phyloP scores from a whole-genome alignment of 768 basidiomycete genomes.

The Lactarius hengduanensis region DNA sequence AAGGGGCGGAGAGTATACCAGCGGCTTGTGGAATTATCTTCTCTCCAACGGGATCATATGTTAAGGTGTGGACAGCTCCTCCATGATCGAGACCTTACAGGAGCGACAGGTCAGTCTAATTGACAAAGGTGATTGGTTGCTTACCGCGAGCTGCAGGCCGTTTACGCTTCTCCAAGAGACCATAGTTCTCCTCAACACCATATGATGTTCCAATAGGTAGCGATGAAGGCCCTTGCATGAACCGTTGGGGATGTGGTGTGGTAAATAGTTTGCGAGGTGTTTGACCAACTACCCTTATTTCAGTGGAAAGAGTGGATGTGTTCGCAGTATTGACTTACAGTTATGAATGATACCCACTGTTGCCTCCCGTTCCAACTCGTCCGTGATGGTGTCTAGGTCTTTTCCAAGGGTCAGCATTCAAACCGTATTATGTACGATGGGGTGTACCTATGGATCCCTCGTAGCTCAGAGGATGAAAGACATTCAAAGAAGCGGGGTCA shows the following conservation, averaged over 20 bases:
- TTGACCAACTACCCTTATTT: constrained; percentile 66
- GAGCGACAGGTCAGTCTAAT: neutral
- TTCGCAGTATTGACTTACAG: constrained; percentile 49
- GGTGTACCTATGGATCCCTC: constrained; percentile 78
- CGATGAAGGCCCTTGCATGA: constrained; percentile 66
- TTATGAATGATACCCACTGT: constrained; percentile 96
- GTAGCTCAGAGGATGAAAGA: constrained; percentile 91
- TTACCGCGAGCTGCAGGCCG: constrained; percentile 55
- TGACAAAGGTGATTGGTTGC: neutral
- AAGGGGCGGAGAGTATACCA: constrained; percentile 56
- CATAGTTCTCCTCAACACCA: constrained; percentile 83
- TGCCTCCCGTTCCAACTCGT: constrained; percentile 86
- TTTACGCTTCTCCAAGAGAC: constrained; percentile 58
- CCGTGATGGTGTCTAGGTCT: constrained; percentile 85
- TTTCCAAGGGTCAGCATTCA: constrained; percentile 1
- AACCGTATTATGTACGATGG: neutral
- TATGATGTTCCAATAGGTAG: constrained; percentile 69
- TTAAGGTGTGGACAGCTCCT: constrained; percentile 49
- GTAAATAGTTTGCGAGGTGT: constrained; percentile 86
- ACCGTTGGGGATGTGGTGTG: constrained; percentile 70
- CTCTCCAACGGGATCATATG: constrained; percentile 57
- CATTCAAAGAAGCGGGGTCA: constrained; percentile 73
- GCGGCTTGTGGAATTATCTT: constrained; percentile 60
- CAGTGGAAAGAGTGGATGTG: neutral
- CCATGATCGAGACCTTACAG: constrained; percentile 48